Percentiles rank a stretch among this genome's conserved stretches.
Conservation (phyloP, 1,284 basidiomycete species). For the Pseudozyma sp. region DNA sequence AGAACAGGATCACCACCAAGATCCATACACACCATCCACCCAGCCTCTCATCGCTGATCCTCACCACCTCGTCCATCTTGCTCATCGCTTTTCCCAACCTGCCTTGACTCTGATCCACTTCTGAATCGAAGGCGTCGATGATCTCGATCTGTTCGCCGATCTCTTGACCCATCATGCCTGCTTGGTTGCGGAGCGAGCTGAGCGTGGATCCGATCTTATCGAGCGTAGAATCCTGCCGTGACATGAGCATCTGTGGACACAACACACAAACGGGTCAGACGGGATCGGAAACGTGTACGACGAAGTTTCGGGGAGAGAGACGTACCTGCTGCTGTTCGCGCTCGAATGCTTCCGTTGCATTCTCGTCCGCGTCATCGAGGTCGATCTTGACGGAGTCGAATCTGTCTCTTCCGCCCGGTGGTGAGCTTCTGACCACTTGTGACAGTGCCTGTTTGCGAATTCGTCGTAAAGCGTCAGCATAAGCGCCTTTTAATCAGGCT, state of each 20-base stretch:
- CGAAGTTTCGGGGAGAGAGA: background rate
- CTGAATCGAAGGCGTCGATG: slow-evolving; percentile 61
- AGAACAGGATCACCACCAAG: slow-evolving; percentile 56
- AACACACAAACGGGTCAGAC: background rate
- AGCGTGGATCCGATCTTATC: slow-evolving; percentile 62
- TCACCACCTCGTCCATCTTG: slow-evolving; percentile 64
- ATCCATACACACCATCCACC: slow-evolving; percentile 68
- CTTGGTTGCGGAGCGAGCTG: slow-evolving; percentile 57
- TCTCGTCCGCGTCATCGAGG: slow-evolving; percentile 48
- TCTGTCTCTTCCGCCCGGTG: slow-evolving; percentile 19
- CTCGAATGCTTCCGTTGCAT: slow-evolving; percentile 59
- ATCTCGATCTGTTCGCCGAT: slow-evolving; percentile 66
- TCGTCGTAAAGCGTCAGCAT: background rate
- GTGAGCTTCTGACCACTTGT: slow-evolving; percentile 18
- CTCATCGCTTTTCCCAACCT: slow-evolving; percentile 55
- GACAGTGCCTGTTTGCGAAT: slow-evolving; percentile 26
- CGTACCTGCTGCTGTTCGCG: slow-evolving; percentile 66
- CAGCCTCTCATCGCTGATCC: slow-evolving; percentile 60
- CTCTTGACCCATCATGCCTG: slow-evolving; percentile 63
- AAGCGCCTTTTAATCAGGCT: background rate
- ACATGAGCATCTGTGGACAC: slow-evolving; percentile 47
- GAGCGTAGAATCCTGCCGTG: slow-evolving; percentile 64
- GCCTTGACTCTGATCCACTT: slow-evolving; percentile 62
- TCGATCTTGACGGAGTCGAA: slow-evolving; percentile 43
- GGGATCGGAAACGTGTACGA: background rate